Evolutionary conservation across 768 basidiomycete genomes (phyloP).

Genomic region (Phylloporus scabripes): DNA sequence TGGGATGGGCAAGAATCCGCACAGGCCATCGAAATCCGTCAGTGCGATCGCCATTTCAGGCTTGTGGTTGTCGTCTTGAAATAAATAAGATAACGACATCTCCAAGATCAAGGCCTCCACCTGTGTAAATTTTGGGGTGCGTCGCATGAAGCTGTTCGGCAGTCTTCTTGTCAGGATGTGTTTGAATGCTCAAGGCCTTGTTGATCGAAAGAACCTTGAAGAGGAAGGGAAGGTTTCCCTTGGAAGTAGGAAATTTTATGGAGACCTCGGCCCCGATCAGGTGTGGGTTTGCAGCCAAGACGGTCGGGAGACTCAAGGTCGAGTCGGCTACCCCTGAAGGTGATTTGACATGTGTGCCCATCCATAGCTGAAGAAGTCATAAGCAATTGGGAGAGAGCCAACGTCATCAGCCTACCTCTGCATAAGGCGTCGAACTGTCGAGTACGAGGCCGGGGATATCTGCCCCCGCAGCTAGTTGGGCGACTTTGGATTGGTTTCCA

Average conservation of each 20-base stretch:
- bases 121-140: conserved; percentile 87
- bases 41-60: conserved; percentile 99
- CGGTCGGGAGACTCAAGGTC: conserved; percentile 43
- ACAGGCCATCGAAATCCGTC: conserved; percentile 84
- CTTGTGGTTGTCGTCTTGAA: conserved; percentile 88
- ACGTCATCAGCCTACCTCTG: conserved; percentile 63
- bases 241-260: conserved; percentile 46
- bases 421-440: conserved; percentile 75
- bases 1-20: conserved; percentile 84
- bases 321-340: conserved; percentile 54
- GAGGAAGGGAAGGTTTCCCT: conserved; percentile 80
- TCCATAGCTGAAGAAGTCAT: conserved; percentile 71
- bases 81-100: conserved; percentile 7
- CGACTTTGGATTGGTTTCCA: conserved; percentile 78
- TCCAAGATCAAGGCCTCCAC: conserved; percentile 35
- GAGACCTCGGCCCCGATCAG: conserved; percentile 62
- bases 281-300: conserved; percentile 60
- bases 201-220: conserved; percentile 90
- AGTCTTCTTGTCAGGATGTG: conserved; percentile 83
- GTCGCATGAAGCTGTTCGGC: conserved; percentile 63
- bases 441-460: conserved; percentile 59
- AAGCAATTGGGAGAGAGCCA: background rate
- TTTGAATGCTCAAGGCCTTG: conserved; percentile 88
- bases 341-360: conserved; percentile 89
- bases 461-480: conserved; percentile 66